Evolutionary conservation across 2,329 filamentous ascomycete species (phyloP).

Genomic region (Shiraia sp.): DNA sequence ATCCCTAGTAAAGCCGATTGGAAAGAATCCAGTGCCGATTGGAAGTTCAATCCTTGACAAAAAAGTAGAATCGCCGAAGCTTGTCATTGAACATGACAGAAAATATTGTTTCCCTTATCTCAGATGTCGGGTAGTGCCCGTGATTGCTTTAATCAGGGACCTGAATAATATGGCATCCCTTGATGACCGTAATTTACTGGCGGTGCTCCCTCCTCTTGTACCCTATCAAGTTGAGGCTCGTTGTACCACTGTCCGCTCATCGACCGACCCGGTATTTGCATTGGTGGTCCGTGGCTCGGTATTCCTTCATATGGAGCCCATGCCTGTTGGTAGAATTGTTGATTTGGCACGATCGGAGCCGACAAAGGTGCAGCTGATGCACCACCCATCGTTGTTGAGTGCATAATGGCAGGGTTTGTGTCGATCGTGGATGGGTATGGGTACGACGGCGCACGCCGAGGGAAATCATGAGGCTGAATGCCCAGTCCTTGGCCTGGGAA

Average conservation of each 20-base stretch:
- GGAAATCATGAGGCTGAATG: slow-evolving; percentile 36
- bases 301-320: slow-evolving; percentile 37
- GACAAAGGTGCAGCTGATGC: slow-evolving; percentile 37
- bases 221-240: slow-evolving; percentile 38
- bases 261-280: slow-evolving; percentile 34
- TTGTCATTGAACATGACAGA: too few relatives aligned
- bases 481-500: slow-evolving; percentile 36
- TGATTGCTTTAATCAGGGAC: slow-evolving; percentile 14
- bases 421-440: slow-evolving; percentile 40
- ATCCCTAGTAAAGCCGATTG: background rate
- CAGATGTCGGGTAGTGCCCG: too few relatives aligned
- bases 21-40: background rate
- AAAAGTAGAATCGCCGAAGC: background rate
- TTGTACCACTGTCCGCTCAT: slow-evolving; percentile 43
- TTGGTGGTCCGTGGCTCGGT: slow-evolving; percentile 28
- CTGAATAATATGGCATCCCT: slow-evolving; percentile 36
- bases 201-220: slow-evolving; percentile 40
- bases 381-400: slow-evolving; percentile 30
- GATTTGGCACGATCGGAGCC: slow-evolving; percentile 37
- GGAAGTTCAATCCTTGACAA: too few relatives aligned
- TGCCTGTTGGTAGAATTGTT: slow-evolving; percentile 34
- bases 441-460: slow-evolving; percentile 39
- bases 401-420: slow-evolving; percentile 30
- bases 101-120: too few relatives aligned
- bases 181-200: slow-evolving; percentile 34